Conservation (phyloP, 352 stramenopile species). For the Phytophthora ohioensis region DNA sequence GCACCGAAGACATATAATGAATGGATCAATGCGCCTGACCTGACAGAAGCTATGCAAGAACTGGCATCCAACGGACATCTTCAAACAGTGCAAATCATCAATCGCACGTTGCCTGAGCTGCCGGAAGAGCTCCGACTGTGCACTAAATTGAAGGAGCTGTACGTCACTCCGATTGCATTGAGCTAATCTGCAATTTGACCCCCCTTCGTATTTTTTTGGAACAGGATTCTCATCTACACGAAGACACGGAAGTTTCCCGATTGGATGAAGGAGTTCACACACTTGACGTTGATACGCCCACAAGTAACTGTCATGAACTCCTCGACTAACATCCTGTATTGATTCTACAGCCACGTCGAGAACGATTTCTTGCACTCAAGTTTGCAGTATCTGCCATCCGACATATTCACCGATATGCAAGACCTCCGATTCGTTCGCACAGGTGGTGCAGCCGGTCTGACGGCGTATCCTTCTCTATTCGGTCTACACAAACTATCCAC, state of each 20-base stretch:
- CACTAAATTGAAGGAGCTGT: conserved; percentile 41
- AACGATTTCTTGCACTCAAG: conserved; percentile 45
- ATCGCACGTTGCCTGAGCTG: conserved; percentile 34
- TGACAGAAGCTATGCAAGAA: conserved; percentile 27
- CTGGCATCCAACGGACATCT: conserved; percentile 39
- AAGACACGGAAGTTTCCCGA: conserved; percentile 37
- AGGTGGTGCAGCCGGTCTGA: conserved; percentile 36
- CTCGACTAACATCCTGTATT: neutral
- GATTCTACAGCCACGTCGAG: conserved; percentile 32
- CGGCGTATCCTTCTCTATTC: conserved; percentile 43
- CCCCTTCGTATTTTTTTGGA: neutral
- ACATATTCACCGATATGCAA: conserved; percentile 52
- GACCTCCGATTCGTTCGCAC: conserved; percentile 50
- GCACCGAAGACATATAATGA: conserved; percentile 31
- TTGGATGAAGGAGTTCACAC: conserved; percentile 42
- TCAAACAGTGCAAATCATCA: conserved; percentile 38
- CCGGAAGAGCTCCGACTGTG: conserved; percentile 39
- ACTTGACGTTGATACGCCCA: conserved; percentile 16
- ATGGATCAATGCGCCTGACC: conserved; percentile 36
- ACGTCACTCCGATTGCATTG: conserved; percentile 1
- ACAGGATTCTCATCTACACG: conserved; percentile 37
- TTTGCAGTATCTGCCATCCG: conserved; percentile 36
- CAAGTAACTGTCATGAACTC: neutral
- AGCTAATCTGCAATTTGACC: too few species aligned
- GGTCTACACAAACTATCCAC: conserved; percentile 44